Percentiles rank a stretch among this genome's conserved stretches.
phyloP scores from a whole-genome alignment of 345 rosid species.

The Eucalyptus sp. region DNA sequence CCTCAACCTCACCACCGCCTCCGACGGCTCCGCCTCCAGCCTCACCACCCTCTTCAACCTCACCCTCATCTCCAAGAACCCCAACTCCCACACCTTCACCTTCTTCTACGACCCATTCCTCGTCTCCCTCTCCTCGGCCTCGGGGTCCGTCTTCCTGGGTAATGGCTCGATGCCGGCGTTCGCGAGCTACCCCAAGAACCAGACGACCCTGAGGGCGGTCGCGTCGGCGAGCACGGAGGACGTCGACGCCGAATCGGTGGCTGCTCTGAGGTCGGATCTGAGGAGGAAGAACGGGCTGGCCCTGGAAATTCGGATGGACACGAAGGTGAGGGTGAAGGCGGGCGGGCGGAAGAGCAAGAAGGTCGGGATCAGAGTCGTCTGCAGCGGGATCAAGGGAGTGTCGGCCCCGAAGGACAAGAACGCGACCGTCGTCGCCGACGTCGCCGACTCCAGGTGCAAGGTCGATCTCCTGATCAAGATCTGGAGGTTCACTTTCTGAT shows the following conservation, averaged over 20 bases:
- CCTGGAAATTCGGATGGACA: slow-evolving; percentile 46
- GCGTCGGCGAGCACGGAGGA: slow-evolving; percentile 36
- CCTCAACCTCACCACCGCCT: slow-evolving; percentile 54
- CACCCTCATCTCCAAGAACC: slow-evolving; percentile 66
- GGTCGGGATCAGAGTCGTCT: slow-evolving; percentile 64
- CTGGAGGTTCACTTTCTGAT: slow-evolving; percentile 77
- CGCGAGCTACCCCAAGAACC: slow-evolving; percentile 36
- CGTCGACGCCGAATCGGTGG: slow-evolving; percentile 57
- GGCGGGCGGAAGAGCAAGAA: slow-evolving; percentile 59
- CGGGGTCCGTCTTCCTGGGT: slow-evolving; percentile 35
- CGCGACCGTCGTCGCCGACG: slow-evolving; percentile 50
- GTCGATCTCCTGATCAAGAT: slow-evolving; percentile 82
- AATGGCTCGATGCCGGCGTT: slow-evolving; percentile 71
- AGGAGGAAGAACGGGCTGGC: slow-evolving; percentile 32
- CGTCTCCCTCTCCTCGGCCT: slow-evolving; percentile 20
- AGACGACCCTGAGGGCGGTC: slow-evolving; percentile 46
- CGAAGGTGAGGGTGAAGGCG: slow-evolving; percentile 47
- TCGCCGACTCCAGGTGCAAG: slow-evolving; percentile 46
- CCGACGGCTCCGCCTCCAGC: slow-evolving; percentile 56
- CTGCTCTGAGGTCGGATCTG: slow-evolving; percentile 64
- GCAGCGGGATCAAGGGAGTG: slow-evolving; percentile 53
- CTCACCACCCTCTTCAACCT: slow-evolving; percentile 64
- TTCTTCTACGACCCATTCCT: slow-evolving; percentile 58
- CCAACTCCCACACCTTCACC: slow-evolving; percentile 53
- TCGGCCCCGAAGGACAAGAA: slow-evolving; percentile 62